Percentiles rank a stretch among this genome's conserved stretches.
Evolutionary conservation across 805 yeast genomes (phyloP).

Genomic region (Ogataea glucozyma): DNA sequence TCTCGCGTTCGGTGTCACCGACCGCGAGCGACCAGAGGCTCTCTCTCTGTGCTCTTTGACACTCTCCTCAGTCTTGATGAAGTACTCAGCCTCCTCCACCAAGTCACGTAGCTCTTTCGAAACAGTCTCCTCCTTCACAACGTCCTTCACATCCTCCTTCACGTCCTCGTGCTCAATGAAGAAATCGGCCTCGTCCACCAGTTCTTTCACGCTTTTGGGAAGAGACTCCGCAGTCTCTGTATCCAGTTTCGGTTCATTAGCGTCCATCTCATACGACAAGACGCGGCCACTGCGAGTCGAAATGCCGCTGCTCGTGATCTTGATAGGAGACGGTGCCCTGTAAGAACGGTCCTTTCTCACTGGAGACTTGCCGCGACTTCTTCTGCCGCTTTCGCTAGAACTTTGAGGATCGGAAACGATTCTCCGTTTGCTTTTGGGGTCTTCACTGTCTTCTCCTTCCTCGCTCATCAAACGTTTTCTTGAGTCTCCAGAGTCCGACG

Average conservation of each 20-base stretch:
- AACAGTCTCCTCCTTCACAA: slow-evolving; percentile 15
- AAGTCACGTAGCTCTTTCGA: slow-evolving; percentile 26
- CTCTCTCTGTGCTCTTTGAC: slow-evolving; percentile 6
- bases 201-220: slow-evolving; percentile 25
- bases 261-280: slow-evolving; percentile 32
- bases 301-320: slow-evolving; percentile 27
- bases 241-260: slow-evolving; percentile 12
- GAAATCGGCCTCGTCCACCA: slow-evolving; percentile 32
- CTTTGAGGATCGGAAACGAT: slow-evolving; percentile 11
- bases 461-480: slow-evolving; percentile 9
- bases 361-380: slow-evolving; percentile 29
- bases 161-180: slow-evolving; percentile 28
- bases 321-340: slow-evolving; percentile 26
- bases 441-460: slow-evolving; percentile 3
- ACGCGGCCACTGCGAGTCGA: slow-evolving; percentile 33
- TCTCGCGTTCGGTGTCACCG: slow-evolving; percentile 5
- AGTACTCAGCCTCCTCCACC: slow-evolving; percentile 33
- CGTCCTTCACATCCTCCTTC: too few relatives aligned
- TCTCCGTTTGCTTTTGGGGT: slow-evolving; percentile 9
- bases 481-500: slow-evolving; percentile 4
- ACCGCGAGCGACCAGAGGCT: slow-evolving; percentile 1
- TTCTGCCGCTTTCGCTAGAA: slow-evolving; percentile 14
- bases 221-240: slow-evolving; percentile 14
- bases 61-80: slow-evolving; percentile 14
- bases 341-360: slow-evolving; percentile 28